Evolutionary conservation across 805 yeast species (phyloP).

Genomic region (Myxozyma neglecta): DNA sequence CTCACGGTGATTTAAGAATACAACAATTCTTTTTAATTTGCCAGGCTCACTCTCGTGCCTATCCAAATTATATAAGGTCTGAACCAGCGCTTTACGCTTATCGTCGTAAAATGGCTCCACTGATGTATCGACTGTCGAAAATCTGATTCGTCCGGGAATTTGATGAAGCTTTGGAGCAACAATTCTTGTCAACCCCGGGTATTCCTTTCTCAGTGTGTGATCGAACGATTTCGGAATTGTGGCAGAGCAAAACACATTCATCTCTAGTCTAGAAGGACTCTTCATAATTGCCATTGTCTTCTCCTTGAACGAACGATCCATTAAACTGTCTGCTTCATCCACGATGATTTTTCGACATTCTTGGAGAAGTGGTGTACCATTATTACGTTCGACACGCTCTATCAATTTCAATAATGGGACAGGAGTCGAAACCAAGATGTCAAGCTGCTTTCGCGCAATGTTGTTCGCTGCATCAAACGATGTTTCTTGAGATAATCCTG

Average conservation of each 20-base stretch:
- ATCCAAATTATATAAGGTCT: conserved; percentile 80
- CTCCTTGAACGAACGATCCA: conserved; percentile 73
- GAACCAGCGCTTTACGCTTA: conserved; percentile 80
- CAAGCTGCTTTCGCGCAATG: conserved; percentile 52
- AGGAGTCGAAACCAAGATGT: conserved; percentile 84
- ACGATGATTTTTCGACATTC: conserved; percentile 53
- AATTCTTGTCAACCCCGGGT: conserved; percentile 65
- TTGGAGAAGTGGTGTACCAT: background rate
- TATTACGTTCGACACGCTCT: conserved; percentile 49
- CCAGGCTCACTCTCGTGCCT: conserved; percentile 81
- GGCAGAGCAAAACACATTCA: conserved; percentile 80
- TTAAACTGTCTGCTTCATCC: conserved; percentile 92
- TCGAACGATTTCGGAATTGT: conserved; percentile 82
- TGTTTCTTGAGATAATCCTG: conserved; percentile 34
- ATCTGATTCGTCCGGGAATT: conserved; percentile 72
- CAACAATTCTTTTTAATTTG: conserved; percentile 71
- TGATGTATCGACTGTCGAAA: conserved; percentile 73
- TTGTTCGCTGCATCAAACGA: conserved; percentile 17
- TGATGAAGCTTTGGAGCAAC: conserved; percentile 82
- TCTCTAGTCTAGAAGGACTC: conserved; percentile 45
- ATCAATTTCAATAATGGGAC: conserved; percentile 35
- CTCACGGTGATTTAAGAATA: conserved; percentile 77
- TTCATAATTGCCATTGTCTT: conserved; percentile 52
- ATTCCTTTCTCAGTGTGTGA: conserved; percentile 56
- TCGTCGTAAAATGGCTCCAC: conserved; percentile 81